Evolutionary conservation across 306 rosid species (phyloP).

Genomic region (Carpinus fangiana): DNA sequence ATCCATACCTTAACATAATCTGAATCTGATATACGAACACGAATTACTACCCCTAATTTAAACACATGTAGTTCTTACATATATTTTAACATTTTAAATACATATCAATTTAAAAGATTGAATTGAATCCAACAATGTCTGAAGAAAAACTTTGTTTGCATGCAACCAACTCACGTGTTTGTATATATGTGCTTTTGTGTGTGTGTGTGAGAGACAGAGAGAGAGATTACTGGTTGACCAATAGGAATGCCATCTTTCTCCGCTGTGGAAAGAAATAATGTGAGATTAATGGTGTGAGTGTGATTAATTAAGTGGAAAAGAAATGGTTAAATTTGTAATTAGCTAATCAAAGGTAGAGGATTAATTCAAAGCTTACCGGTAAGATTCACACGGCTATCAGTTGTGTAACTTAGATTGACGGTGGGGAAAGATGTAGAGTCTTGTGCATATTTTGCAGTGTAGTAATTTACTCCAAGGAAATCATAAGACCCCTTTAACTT

Average conservation of each 20-base stretch:
- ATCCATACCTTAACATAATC: too few relatives aligned
- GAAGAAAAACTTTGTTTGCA: too few relatives aligned
- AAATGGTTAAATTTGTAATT: neutral
- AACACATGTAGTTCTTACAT: too few relatives aligned
- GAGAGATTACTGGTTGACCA: conserved; percentile 33
- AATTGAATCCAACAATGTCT: too few relatives aligned
- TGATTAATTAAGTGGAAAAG: neutral
- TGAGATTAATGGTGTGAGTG: neutral
- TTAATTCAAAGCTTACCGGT: conserved; percentile 34
- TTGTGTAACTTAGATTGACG: conserved; percentile 17
- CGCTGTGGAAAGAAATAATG: conserved; percentile 14
- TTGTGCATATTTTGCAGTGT: conserved; percentile 27
- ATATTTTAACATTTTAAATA: too few relatives aligned
- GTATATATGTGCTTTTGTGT: neutral
- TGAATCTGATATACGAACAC: too few relatives aligned
- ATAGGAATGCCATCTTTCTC: conserved; percentile 33
- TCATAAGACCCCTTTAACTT: conserved; percentile 29
- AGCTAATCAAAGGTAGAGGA: neutral
- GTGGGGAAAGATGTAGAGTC: neutral
- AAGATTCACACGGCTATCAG: conserved; percentile 35
- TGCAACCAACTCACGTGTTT: neutral
- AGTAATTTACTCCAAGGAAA: conserved; percentile 34
- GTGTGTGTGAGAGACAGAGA: neutral
- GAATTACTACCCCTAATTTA: too few relatives aligned
- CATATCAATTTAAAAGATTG: too few relatives aligned